Percentiles rank a stretch among this genome's conserved stretches.
Conservation (phyloP, 176 grass and related monocot genomes). For the Oryza meridionalis region DNA sequence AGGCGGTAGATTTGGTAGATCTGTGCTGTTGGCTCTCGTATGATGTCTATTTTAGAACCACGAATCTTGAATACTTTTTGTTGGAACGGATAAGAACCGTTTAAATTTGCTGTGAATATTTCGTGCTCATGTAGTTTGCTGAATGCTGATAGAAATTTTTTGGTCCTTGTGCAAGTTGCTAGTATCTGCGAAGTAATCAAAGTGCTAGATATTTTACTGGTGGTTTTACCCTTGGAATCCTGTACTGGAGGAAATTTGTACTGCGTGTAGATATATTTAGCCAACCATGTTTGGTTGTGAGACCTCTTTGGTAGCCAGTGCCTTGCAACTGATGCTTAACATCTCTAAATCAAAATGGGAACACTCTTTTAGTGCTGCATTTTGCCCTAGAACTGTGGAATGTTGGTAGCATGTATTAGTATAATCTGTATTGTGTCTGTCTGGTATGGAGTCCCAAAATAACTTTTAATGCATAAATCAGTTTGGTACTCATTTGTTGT, state of each 20-base stretch:
- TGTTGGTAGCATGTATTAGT: not conserved
- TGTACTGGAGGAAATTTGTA: not conserved
- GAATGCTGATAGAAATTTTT: not conserved
- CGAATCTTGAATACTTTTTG: not conserved
- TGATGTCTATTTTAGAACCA: not conserved
- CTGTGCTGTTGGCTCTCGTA: not conserved
- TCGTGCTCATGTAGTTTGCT: not conserved
- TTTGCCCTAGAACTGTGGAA: not conserved
- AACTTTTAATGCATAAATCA: not conserved
- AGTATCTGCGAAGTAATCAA: too few relatives aligned
- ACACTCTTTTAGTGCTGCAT: not conserved
- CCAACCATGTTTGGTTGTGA: too few relatives aligned
- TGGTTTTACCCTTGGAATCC: not conserved
- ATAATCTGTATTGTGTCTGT: not conserved
- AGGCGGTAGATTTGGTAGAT: slow-evolving; percentile 5
- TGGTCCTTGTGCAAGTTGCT: not conserved
- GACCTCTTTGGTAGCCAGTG: not conserved
- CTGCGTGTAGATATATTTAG: not conserved
- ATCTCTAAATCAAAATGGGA: not conserved
- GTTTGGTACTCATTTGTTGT: not conserved
- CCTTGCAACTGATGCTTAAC: not conserved
- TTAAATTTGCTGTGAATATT: not conserved
- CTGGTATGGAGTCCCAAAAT: not conserved
- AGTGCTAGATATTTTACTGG: not conserved
- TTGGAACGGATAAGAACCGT: not conserved